Evolutionary conservation across 257 asterid species (phyloP), one percentile per base, ranked within the genome.

Genomic region (Fraxinus cuspidata): DNA sequence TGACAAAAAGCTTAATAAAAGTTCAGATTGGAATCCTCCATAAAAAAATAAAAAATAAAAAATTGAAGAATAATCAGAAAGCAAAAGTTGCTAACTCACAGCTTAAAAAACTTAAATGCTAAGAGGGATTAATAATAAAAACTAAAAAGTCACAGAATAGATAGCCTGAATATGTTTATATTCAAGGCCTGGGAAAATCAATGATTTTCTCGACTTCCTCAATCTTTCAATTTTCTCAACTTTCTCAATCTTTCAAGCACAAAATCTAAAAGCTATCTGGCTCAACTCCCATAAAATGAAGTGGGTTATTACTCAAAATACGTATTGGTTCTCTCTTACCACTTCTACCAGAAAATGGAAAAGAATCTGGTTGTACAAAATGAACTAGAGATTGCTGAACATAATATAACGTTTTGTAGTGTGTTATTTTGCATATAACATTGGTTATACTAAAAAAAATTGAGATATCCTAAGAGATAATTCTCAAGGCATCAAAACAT

Each of bases 161-260:
- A 38, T 78, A 29, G 44, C 34, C 31, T 7, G 27, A 72, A 47
- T 6, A 44, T 72, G 35, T 16, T 31, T 58, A 21, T 47, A 16
- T 70, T 37, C 18, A 65, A 42, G 74, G 35, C 12, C 63, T 28
- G 18, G 35, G 35, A 27, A 27, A 42, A 71, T 40, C 65, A 70
- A 32, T 71, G 53, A 35, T 40, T 72, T 40, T n/a, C 23, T 27
- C 32, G 27, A 40, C 15, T 9, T 23, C 38, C 27, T 28, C 65
- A 63, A 16, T 9, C 29, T 28, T 40, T 69, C 71, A 74, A 73
- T n/a, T n/a, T n/a, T n/a, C 23, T 27, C 32, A 37, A 40, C 15
- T 9, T 23, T 29, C 27, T 28, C 65, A 63, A 16, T 9, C 29
- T 28, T 40, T 69, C 71, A 74, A 73, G 70, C 78, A 73, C 65